phyloP scores from a whole-genome alignment of 1,284 basidiomycete genomes.

The Malassezia pachydermatis region DNA sequence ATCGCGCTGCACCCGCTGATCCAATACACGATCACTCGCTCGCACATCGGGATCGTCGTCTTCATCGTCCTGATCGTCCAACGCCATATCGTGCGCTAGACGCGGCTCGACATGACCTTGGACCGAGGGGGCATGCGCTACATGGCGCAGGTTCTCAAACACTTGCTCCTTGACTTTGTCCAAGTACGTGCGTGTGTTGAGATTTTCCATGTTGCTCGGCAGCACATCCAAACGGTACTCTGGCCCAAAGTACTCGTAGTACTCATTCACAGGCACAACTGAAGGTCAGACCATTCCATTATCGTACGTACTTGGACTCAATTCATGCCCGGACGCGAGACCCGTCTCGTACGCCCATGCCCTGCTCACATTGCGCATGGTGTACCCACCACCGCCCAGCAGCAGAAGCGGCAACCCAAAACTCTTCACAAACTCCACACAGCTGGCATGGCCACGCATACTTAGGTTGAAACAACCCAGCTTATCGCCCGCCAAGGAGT shows the following conservation, averaged over 20 bases:
- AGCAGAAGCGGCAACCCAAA: conserved; percentile 86
- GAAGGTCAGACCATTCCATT: too few species aligned
- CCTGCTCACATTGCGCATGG: conserved; percentile 91
- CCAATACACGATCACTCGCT: conserved; percentile 22
- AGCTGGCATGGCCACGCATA: conserved; percentile 94
- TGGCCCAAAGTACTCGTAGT: conserved; percentile 98
- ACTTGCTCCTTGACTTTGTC: conserved; percentile 85
- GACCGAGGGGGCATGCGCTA: conserved; percentile 32
- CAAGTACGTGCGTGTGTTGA: conserved; percentile 85
- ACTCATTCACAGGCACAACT: conserved; percentile 54
- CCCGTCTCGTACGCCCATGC: conserved; percentile 99
- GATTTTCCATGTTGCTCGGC: conserved; percentile 86
- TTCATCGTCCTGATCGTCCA: conserved; percentile 26
- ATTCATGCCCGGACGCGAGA: conserved; percentile 84
- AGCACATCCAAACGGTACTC: conserved; percentile 95
- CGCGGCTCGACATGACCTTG: conserved; percentile 42
- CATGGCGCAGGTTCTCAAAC: conserved; percentile 56
- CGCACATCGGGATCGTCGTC: conserved; percentile 23
- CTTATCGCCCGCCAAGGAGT: conserved; percentile 92
- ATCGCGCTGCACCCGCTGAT: conserved; percentile 24
- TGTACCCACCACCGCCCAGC: conserved; percentile 94
- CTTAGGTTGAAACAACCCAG: conserved; percentile 92
- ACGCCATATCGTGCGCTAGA: conserved; percentile 21
- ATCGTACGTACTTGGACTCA: too few species aligned
- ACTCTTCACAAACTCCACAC: conserved; percentile 91